Evolutionary conservation across 306 rosid genomes (phyloP).

Genomic region (Cicer chorassanicum): DNA sequence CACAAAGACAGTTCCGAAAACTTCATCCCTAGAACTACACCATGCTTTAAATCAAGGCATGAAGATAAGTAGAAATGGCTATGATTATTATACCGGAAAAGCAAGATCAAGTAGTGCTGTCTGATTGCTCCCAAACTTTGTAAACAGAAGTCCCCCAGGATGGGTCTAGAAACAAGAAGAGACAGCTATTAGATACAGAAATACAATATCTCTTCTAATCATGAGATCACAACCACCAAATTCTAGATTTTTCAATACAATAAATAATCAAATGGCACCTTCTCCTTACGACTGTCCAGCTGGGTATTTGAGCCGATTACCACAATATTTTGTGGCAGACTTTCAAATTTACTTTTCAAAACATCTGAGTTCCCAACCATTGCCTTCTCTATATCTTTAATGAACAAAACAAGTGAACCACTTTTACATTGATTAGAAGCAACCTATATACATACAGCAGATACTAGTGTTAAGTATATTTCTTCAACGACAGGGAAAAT

Average conservation of each 20-base stretch:
- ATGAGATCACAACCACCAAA: background rate
- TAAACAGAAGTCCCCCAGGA: slow-evolving; percentile 83
- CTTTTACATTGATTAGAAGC: slow-evolving; percentile 68
- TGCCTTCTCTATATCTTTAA: slow-evolving; percentile 90
- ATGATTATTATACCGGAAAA: slow-evolving; percentile 69
- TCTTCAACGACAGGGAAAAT: slow-evolving; percentile 35
- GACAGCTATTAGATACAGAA: slow-evolving; percentile 31
- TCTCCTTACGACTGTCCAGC: slow-evolving; percentile 85
- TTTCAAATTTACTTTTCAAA: slow-evolving; percentile 75
- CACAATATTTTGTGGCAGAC: slow-evolving; percentile 76
- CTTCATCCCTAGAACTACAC: slow-evolving; percentile 25
- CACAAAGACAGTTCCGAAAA: slow-evolving; percentile 20
- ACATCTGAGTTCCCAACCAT: slow-evolving; percentile 67
- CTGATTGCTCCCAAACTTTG: slow-evolving; percentile 87
- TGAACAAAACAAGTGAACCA: slow-evolving; percentile 71
- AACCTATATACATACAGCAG: slow-evolving; percentile 55
- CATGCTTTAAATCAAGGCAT: background rate
- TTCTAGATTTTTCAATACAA: slow-evolving; percentile 33
- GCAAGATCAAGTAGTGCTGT: slow-evolving; percentile 97
- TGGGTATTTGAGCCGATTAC: slow-evolving; percentile 89
- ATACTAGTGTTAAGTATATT: slow-evolving; percentile 38
- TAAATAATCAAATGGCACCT: slow-evolving; percentile 59
- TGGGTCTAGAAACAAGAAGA: slow-evolving; percentile 62
- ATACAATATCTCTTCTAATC: background rate
- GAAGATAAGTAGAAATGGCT: slow-evolving; percentile 17